Conservation (phyloP, 1,284 basidiomycete genomes). For the Heterobasidion parviporum region DNA sequence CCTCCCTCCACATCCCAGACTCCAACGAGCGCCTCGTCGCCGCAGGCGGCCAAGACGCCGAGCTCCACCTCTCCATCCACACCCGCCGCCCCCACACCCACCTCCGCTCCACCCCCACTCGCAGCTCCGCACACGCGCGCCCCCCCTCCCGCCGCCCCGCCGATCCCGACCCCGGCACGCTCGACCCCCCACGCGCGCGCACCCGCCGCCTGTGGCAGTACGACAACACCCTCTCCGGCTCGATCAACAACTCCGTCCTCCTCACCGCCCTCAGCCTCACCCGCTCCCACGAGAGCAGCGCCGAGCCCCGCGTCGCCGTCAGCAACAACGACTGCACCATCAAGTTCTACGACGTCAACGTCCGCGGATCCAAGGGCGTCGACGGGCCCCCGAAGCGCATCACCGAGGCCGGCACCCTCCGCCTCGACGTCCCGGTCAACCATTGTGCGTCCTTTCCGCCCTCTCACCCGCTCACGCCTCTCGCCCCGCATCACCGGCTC, state of each 20-base stretch:
- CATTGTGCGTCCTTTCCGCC: constrained; percentile 37
- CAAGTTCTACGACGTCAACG: constrained; percentile 65
- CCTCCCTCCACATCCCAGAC: constrained; percentile 48
- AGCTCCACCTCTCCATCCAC: constrained; percentile 65
- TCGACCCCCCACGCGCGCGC: constrained; percentile 16
- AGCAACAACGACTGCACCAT: constrained; percentile 80
- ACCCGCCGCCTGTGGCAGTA: constrained; percentile 43
- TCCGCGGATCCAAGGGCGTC: constrained; percentile 25
- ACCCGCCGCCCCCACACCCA: constrained; percentile 11
- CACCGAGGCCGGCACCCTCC: constrained; percentile 44
- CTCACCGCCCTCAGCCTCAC: constrained; percentile 56
- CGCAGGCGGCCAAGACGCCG: constrained; percentile 75
- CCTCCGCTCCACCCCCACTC: constrained; percentile 13
- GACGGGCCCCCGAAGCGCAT: constrained; percentile 33
- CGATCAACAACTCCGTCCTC: constrained; percentile 80
- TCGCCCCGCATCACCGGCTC: too few species aligned
- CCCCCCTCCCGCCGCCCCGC: constrained; percentile 11
- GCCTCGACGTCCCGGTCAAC: constrained; percentile 62
- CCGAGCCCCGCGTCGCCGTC: constrained; percentile 68
- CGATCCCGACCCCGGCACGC: background rate
- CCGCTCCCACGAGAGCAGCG: constrained; percentile 45
- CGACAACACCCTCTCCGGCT: constrained; percentile 47
- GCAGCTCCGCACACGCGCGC: constrained; percentile 9
- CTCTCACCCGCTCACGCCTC: constrained; percentile 2
- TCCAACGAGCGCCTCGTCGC: constrained; percentile 61